These are phyloP conservation scores for Pichia membranifaciens DNA, from an alignment of 805 yeast genomes.

Conservation along the genomic window DNA sequence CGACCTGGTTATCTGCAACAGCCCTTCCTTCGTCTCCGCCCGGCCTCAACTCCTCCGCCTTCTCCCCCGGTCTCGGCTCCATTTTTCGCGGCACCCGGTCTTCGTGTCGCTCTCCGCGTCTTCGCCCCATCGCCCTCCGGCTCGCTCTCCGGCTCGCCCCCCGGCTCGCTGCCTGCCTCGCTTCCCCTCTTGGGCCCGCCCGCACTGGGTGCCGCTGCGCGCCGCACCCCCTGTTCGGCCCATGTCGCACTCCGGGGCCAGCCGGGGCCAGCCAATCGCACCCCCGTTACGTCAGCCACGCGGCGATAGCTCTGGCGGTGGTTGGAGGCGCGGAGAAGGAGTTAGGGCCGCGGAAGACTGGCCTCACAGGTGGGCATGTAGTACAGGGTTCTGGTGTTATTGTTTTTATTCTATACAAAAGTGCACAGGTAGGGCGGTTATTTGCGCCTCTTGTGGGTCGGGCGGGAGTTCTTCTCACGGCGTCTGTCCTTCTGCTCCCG, in stretches of 20 bases:
- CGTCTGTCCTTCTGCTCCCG: conserved; percentile 67
- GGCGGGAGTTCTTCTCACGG: conserved; percentile 82
- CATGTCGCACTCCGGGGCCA: not conserved
- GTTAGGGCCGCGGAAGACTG: too few species aligned
- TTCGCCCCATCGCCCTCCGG: not conserved
- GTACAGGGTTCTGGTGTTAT: too few species aligned
- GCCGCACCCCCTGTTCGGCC: too few species aligned
- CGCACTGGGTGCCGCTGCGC: not conserved
- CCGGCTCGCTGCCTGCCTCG: not conserved
- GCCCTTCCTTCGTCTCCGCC: too few species aligned
- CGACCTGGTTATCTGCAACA: too few species aligned
- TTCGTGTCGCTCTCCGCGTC: not conserved
- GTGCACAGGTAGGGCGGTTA: not conserved
- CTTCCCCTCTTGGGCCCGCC: not conserved
- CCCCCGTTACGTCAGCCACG: not conserved
- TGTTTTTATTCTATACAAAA: too few species aligned
- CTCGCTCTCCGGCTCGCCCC: not conserved
- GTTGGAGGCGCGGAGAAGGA: too few species aligned
- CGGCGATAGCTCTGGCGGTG: not conserved
- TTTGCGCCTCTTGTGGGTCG: conserved; percentile 39
- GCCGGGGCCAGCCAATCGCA: not conserved
- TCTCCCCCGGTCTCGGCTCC: not conserved
- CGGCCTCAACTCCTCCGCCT: not conserved
- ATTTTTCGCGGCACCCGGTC: not conserved
- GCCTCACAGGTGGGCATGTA: too few species aligned